phyloP scores from a whole-genome alignment of 805 yeast species.

The Candida pseudofarinosa region DNA sequence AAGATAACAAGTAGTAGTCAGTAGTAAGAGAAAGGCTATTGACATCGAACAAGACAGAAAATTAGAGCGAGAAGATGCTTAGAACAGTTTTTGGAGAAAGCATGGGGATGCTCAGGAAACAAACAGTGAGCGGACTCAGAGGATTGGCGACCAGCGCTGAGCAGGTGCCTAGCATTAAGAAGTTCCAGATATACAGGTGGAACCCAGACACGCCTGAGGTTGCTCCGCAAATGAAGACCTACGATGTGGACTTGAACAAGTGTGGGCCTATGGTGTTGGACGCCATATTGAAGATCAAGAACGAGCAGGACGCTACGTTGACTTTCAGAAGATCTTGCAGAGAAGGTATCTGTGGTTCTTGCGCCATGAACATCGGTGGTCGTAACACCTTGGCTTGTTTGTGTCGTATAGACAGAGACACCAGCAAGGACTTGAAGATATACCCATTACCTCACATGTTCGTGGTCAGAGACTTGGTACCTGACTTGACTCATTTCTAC shows the following conservation, averaged over 20 bases:
- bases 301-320: slow-evolving; percentile 92
- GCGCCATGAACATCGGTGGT: slow-evolving; percentile 99
- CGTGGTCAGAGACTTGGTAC: slow-evolving; percentile 94
- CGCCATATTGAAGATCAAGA: slow-evolving; percentile 89
- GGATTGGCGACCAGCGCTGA: slow-evolving; percentile 50
- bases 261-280: slow-evolving; percentile 99
- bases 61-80: slow-evolving; percentile 10
- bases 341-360: slow-evolving; percentile 99
- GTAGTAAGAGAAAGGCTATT: neutral
- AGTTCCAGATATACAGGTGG: slow-evolving; percentile 96
- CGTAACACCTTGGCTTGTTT: slow-evolving; percentile 95
- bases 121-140: slow-evolving; percentile 13
- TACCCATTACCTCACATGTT: slow-evolving; percentile 98
- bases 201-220: slow-evolving; percentile 93
- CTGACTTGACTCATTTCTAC: slow-evolving; percentile 96
- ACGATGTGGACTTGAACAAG: slow-evolving; percentile 78
- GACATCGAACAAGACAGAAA: neutral
- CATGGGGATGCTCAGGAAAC: slow-evolving; percentile 3
- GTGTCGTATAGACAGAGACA: slow-evolving; percentile 85
- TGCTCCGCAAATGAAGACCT: slow-evolving; percentile 82
- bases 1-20: neutral
- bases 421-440: slow-evolving; percentile 71
- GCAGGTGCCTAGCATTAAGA: slow-evolving; percentile 57
- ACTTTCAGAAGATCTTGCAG: slow-evolving; percentile 98
- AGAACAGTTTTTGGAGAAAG: slow-evolving; percentile 17